Percentiles rank a stretch among this genome's conserved stretches.
Conservation (phyloP, 192 early-diverging fungal species). For the Spizellomyces sp. region DNA sequence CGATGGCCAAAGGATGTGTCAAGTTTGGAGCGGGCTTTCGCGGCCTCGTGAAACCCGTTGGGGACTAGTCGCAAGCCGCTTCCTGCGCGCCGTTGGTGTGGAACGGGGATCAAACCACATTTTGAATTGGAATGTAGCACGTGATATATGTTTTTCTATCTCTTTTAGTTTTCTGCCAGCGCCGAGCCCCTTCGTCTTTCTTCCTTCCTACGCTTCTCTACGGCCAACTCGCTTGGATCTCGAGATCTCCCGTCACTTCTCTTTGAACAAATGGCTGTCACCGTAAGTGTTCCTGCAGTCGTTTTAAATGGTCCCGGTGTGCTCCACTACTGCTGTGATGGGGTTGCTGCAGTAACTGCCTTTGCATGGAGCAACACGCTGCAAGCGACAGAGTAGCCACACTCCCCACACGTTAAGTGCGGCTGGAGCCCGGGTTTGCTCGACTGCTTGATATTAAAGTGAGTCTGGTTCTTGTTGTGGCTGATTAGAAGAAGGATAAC, state of each 20-base stretch:
- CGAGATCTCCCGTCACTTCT: not conserved
- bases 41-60: constrained; percentile 1
- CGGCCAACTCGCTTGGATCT: constrained; percentile 2
- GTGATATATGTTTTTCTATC: not conserved
- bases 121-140: not conserved
- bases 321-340: not conserved
- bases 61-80: not conserved
- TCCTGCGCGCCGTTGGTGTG: constrained; percentile 14
- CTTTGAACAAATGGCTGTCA: not conserved
- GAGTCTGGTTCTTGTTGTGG: not conserved
- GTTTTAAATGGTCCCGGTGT: not conserved
- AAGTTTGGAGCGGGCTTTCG: not conserved
- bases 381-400: constrained; percentile 29
- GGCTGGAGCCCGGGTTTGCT: constrained; percentile 18
- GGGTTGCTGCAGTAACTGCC: not conserved
- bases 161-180: not conserved
- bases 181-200: not conserved
- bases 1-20: too few relatives aligned
- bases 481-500: constrained; percentile 32
- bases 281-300: not conserved
- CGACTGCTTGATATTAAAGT: constrained; percentile 21
- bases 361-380: not conserved
- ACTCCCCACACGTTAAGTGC: not conserved
- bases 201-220: not conserved
- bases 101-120: not conserved